These are phyloP conservation scores for Kodamaea kakaduensis DNA, from an alignment of 805 yeast genomes.

Conservation along the genomic window DNA sequence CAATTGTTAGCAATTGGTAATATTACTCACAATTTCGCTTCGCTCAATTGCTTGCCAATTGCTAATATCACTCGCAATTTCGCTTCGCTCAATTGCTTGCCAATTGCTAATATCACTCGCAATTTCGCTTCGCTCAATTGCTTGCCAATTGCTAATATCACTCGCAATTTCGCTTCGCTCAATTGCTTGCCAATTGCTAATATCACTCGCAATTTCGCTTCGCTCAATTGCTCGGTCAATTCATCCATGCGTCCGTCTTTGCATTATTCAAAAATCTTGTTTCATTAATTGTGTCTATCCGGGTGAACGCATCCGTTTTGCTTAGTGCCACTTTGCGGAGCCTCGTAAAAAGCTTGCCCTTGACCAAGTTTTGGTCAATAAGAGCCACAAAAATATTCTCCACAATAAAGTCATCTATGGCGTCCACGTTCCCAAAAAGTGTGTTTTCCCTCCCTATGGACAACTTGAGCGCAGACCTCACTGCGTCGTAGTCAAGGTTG, in stretches of 20 bases:
- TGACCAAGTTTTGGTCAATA: conserved; percentile 51
- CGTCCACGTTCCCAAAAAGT: conserved; percentile 5
- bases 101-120: no score
- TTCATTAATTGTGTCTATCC: conserved; percentile 17
- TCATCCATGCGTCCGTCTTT: conserved; percentile 15
- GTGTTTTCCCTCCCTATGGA: conserved; percentile 10
- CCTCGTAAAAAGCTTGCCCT: conserved; percentile 47
- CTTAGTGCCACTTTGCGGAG: conserved; percentile 39
- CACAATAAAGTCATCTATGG: conserved; percentile 36
- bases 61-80: no score
- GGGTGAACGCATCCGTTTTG: conserved; percentile 42
- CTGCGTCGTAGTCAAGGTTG: conserved; percentile 27
- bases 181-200: no score
- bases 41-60: no score
- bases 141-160: no score
- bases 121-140: no score
- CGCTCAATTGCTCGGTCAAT: conserved; percentile 4
- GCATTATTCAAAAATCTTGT: conserved; percentile 11
- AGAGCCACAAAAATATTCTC: conserved; percentile 50
- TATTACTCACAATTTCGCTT: no score
- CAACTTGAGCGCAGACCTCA: conserved; percentile 19
- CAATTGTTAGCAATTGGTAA: no score
- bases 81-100: no score
- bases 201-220: no score
- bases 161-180: no score